Evolutionary conservation across 1,139 yeast species (phyloP), one percentile per base, ranked within the genome.

Genomic region (Magnusiomyces ingens): DNA sequence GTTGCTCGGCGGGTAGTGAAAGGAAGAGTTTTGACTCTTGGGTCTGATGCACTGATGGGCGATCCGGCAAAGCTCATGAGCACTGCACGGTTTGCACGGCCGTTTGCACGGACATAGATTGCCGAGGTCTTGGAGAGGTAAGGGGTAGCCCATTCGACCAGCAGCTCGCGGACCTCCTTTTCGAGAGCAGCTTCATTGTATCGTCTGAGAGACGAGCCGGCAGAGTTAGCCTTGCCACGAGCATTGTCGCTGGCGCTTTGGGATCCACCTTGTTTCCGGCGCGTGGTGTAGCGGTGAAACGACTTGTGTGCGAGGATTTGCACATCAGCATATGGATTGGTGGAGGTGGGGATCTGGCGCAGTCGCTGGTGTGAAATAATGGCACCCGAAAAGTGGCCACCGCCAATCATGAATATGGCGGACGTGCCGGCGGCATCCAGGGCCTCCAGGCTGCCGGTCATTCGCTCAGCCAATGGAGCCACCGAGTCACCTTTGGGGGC

Each of bases 361-460:
- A 79, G 61, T 21, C 82, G 82, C 46, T 74, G 74, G 64, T 91
- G 98, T 1, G 90, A 82, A 12, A 94, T 76, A 45, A 93, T 85
- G 0, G 96, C 97, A 12, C 95, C 99, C 0, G 98, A 96, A 73
- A 93, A 94, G 71, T 94, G 98, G 44, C 99, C 99, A 49, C 99
- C 98, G 11, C 98, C 98, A 55, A 93, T 80, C 96, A 94, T 89
- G 59, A 93, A 79, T 13, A 93, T 71, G 1, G 95, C 96, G 2
- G 88, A 88, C 57, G 53, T 76, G 43, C 66, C 64, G 13, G 51
- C 50, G 15, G 50, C 58, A 45, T 68, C 62, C 64, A 78, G 67
- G 2, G 69, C 61, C 52, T 64, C 66, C 44, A 81, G 67, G 1
- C 77, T 71, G 29, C 65, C 54, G 36, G 45, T 32, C 52, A 48